phyloP scores from a whole-genome alignment of 2,329 filamentous ascomycete species.

The Pseudogymnoascus sp. region DNA sequence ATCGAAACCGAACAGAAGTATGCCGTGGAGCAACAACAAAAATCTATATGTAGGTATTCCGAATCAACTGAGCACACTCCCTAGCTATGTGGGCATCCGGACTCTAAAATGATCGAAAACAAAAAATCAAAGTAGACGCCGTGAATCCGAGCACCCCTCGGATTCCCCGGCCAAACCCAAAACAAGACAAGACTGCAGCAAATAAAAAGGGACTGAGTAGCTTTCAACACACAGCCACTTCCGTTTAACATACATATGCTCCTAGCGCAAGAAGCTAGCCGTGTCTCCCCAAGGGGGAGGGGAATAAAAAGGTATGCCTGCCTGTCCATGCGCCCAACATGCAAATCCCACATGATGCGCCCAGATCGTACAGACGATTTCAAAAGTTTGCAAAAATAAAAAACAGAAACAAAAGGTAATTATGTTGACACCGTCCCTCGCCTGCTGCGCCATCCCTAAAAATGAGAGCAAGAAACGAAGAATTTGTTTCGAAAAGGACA shows the following conservation, averaged over 20 bases:
- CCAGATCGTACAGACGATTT: constrained; percentile 5
- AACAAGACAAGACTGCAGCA: background rate
- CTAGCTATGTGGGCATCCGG: constrained; percentile 6
- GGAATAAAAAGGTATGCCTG: constrained; percentile 1
- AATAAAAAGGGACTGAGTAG: background rate
- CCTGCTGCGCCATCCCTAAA: constrained; percentile 1
- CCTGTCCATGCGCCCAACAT: constrained; percentile 6
- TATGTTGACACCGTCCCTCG: background rate
- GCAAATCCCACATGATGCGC: constrained; percentile 3
- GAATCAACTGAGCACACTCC: constrained; percentile 7
- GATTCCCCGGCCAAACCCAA: background rate
- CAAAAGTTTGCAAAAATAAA: background rate
- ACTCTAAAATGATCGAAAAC: constrained; percentile 1
- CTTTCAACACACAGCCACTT: background rate
- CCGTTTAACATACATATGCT: constrained; percentile 6
- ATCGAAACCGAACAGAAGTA: background rate
- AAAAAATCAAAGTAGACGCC: background rate
- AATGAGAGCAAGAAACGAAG: background rate
- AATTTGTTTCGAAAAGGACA: background rate
- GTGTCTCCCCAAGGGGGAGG: background rate
- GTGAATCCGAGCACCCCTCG: background rate
- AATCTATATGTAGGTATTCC: constrained; percentile 5
- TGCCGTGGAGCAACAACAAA: background rate
- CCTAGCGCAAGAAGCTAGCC: background rate
- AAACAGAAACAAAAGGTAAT: background rate